Conservation (phyloP, 2,329 filamentous ascomycete species). For the Apiospora phragmitis region DNA sequence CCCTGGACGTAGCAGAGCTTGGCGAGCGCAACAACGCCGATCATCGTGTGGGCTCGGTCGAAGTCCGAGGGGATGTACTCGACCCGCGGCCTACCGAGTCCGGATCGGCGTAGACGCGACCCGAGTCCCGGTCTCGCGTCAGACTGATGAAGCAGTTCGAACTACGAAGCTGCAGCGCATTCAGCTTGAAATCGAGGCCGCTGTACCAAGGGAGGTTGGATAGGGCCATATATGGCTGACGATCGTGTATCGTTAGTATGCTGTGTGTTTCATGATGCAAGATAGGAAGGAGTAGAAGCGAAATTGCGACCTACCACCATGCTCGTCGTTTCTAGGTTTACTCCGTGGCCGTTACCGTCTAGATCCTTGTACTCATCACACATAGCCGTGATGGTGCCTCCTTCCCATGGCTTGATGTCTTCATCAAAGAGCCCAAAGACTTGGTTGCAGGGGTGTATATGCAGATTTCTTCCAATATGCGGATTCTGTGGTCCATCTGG, state of each 20-base stretch:
- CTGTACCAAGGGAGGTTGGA: slow-evolving; percentile 65
- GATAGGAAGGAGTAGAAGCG: background rate
- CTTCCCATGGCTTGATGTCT: slow-evolving; percentile 72
- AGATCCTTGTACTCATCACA: slow-evolving; percentile 78
- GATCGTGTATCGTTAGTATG: slow-evolving; percentile 11
- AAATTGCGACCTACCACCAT: slow-evolving; percentile 56
- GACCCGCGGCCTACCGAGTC: slow-evolving; percentile 61
- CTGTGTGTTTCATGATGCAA: background rate
- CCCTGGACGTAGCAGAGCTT: slow-evolving; percentile 79
- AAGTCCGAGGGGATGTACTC: slow-evolving; percentile 70
- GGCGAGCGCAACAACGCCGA: slow-evolving; percentile 69
- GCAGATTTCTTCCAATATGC: slow-evolving; percentile 79
- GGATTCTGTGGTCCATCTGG: slow-evolving; percentile 55
- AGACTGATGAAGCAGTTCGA: slow-evolving; percentile 74
- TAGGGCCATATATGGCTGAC: slow-evolving; percentile 63
- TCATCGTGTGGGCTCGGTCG: slow-evolving; percentile 70
- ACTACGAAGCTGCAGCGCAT: slow-evolving; percentile 66
- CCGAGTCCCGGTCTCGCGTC: slow-evolving; percentile 73
- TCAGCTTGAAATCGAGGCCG: slow-evolving; percentile 72
- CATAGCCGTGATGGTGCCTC: slow-evolving; percentile 77
- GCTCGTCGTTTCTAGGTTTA: slow-evolving; percentile 74
- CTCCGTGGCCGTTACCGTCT: slow-evolving; percentile 77
- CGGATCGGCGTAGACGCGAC: slow-evolving; percentile 73
- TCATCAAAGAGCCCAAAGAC: slow-evolving; percentile 66
- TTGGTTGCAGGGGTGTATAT: slow-evolving; percentile 73